Conservation (phyloP, 352 stramenopile genomes). For the Phytopythium aichiense region DNA sequence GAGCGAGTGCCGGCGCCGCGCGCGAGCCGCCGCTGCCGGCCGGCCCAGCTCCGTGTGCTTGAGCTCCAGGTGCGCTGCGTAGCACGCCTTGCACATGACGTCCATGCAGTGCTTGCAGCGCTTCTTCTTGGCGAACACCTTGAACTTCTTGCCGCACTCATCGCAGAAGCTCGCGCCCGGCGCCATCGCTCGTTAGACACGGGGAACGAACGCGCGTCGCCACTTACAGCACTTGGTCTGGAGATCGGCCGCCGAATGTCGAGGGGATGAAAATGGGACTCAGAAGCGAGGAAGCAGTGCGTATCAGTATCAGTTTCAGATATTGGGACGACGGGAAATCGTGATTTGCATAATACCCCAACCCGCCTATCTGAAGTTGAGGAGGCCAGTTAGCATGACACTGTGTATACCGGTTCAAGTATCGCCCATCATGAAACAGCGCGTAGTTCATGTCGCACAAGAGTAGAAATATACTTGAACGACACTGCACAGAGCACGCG, state of each 20-base stretch:
- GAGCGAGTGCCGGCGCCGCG: conserved; percentile 12
- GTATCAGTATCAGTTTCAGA: too few relatives aligned
- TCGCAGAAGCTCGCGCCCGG: conserved; percentile 22
- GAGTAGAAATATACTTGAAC: neutral
- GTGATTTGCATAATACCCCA: too few relatives aligned
- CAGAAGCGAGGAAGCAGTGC: too few relatives aligned
- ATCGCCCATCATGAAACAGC: neutral
- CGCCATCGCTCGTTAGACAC: neutral
- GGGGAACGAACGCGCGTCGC: too few relatives aligned
- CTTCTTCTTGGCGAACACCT: conserved; percentile 64
- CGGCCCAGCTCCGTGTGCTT: conserved; percentile 35
- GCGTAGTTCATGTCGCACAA: neutral
- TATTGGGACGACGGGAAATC: too few relatives aligned
- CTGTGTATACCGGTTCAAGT: neutral
- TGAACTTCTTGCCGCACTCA: conserved; percentile 74
- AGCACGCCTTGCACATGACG: conserved; percentile 57
- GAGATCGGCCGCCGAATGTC: too few relatives aligned
- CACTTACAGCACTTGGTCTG: too few relatives aligned
- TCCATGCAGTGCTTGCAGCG: conserved; percentile 66
- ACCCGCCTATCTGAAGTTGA: neutral
- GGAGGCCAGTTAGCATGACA: neutral
- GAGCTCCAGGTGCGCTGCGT: conserved; percentile 35
- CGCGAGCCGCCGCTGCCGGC: neutral
- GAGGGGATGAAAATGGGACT: too few relatives aligned
- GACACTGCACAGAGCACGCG: neutral